A percentile compares a stretch with the other conserved stretches of the same genome.
These are phyloP conservation scores for Pseudogymnoascus sp. DNA, from an alignment of 2,329 filamentous ascomycete species.

Conservation along the genomic window DNA sequence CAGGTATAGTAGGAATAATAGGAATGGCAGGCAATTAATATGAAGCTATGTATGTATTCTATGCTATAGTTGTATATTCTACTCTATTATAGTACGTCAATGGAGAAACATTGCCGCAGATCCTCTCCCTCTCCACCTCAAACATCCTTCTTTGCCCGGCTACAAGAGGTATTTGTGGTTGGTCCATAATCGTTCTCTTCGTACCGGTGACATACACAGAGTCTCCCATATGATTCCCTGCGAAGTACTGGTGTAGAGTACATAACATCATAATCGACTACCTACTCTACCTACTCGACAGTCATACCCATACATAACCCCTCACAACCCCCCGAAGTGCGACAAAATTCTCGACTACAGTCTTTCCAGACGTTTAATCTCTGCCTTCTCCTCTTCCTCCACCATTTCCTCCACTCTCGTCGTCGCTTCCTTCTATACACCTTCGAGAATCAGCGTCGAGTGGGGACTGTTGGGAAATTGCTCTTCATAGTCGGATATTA, in stretches of 20 bases:
- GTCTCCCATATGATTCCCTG: not conserved
- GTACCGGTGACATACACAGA: not conserved
- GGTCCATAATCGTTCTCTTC: not conserved
- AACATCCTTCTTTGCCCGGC: not conserved
- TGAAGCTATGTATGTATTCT: not conserved
- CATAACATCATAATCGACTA: not conserved
- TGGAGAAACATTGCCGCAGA: slow-evolving; percentile 7
- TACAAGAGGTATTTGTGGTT: not conserved
- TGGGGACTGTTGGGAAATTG: not conserved
- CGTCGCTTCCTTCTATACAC: not conserved
- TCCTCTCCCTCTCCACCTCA: not conserved
- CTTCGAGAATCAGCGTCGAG: not conserved
- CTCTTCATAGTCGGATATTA: slow-evolving; percentile 2
- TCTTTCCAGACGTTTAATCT: not conserved
- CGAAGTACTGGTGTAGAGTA: not conserved
- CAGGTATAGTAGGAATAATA: not conserved
- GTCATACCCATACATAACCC: not conserved
- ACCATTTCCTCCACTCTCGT: not conserved
- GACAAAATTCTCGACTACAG: not conserved
- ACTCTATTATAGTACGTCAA: not conserved
- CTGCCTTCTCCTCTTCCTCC: not conserved
- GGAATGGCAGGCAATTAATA: not conserved
- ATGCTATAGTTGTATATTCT: not conserved
- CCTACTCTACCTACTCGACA: not conserved
- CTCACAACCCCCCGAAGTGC: not conserved